These are phyloP conservation scores for Apiotrichum domesticum DNA, from an alignment of 1,284 basidiomycete species.

Conservation along the genomic window DNA sequence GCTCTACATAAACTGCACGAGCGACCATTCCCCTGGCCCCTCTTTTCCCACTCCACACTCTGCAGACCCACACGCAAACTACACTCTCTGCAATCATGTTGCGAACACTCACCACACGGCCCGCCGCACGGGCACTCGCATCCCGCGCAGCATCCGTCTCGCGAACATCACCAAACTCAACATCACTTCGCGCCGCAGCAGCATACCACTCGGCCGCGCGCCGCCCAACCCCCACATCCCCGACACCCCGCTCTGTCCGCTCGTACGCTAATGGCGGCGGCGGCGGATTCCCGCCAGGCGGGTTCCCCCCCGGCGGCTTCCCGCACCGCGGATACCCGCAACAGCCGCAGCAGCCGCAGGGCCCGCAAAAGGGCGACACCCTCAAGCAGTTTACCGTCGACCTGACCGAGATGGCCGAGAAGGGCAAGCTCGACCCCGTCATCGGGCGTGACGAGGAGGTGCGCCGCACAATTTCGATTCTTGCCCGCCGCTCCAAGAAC, in stretches of 20 bases:
- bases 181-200: neutral
- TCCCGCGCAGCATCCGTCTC: neutral
- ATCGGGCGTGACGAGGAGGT: constrained; percentile 91
- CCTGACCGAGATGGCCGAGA: constrained; percentile 70
- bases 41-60: too few species aligned
- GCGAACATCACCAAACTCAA: neutral
- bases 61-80: too few species aligned
- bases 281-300: constrained; percentile 19
- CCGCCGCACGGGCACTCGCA: neutral
- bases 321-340: constrained; percentile 11
- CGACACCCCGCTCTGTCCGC: constrained; percentile 3
- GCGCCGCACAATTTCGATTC: constrained; percentile 65
- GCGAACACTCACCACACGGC: neutral
- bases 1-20: too few species aligned
- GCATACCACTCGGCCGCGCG: neutral
- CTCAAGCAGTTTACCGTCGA: constrained; percentile 80
- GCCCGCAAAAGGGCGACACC: constrained; percentile 64
- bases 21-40: too few species aligned
- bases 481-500: constrained; percentile 71
- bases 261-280: constrained; percentile 20
- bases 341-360: constrained; percentile 18
- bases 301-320: constrained; percentile 11
- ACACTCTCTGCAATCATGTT: neutral
- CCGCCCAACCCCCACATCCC: neutral
- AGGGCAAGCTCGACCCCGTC: constrained; percentile 81